phyloP scores from a whole-genome alignment of 2,329 filamentous ascomycete genomes.

The Rachicladosporium sp. region DNA sequence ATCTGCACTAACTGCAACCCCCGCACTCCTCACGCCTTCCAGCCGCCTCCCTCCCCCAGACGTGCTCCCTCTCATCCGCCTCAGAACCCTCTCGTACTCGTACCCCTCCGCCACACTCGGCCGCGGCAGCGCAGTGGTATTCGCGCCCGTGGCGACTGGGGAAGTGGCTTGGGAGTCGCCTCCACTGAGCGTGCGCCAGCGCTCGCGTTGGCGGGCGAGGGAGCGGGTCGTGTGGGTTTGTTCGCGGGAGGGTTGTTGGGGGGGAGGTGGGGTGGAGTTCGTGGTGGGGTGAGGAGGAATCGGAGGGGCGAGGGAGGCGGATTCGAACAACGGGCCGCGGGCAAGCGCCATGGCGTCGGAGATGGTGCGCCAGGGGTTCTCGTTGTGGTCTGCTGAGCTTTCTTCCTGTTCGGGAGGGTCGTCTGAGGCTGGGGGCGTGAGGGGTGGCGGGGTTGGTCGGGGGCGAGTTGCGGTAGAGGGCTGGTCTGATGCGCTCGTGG shows the following conservation, averaged over 20 bases:
- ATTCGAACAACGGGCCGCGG: slow-evolving; percentile 24
- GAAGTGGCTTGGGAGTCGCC: slow-evolving; percentile 5
- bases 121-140: slow-evolving; percentile 2
- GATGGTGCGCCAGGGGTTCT: slow-evolving; percentile 36
- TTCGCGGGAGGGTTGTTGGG: slow-evolving; percentile 8
- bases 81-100: slow-evolving; percentile 16
- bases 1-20: slow-evolving; percentile 37
- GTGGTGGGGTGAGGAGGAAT: slow-evolving; percentile 6
- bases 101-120: slow-evolving; percentile 11
- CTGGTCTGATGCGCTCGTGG: slow-evolving; percentile 6
- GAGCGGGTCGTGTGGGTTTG: slow-evolving; percentile 9
- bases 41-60: slow-evolving; percentile 11
- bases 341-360: slow-evolving; percentile 31
- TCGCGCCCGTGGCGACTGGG: slow-evolving; percentile 5
- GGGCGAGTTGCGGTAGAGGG: slow-evolving; percentile 3
- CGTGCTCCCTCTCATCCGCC: slow-evolving; percentile 8
- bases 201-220: slow-evolving; percentile 12
- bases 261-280: slow-evolving; percentile 2
- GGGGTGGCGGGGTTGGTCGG: neutral
- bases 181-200: slow-evolving; percentile 10
- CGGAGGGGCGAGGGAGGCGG: slow-evolving; percentile 12
- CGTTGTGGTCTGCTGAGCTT: slow-evolving; percentile 14
- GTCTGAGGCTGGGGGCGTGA: neutral
- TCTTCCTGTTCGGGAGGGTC: slow-evolving; percentile 16
- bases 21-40: slow-evolving; percentile 32